A percentile compares a stretch with the other conserved stretches of the same genome.
Evolutionary conservation across 768 basidiomycete species (phyloP).

Genomic region (Lactifluus rugatus): DNA sequence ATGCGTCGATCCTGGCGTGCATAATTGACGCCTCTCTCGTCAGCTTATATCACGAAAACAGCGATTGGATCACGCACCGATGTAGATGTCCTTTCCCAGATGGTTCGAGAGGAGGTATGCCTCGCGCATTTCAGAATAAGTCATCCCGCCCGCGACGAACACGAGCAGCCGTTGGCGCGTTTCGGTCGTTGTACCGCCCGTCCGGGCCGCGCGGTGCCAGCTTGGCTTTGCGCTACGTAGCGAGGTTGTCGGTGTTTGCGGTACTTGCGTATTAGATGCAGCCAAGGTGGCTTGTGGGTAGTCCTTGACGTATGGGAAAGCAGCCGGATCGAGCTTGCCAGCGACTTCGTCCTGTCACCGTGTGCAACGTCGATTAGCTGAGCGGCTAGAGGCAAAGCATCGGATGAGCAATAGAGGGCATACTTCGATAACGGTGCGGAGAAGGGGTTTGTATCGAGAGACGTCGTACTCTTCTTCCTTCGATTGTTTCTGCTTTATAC

Average conservation of each 20-base stretch:
- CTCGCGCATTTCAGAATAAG: slow-evolving; percentile 89
- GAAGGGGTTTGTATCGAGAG: slow-evolving; percentile 81
- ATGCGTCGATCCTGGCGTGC: slow-evolving; percentile 74
- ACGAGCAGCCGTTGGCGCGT: slow-evolving; percentile 72
- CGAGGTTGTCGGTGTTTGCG: slow-evolving; percentile 41
- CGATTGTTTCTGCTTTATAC: slow-evolving; percentile 63
- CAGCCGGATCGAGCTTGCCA: slow-evolving; percentile 61
- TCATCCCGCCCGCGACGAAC: slow-evolving; percentile 92
- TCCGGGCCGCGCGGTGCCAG: slow-evolving; percentile 73
- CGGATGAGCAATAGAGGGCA: neutral
- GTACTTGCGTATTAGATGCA: slow-evolving; percentile 38
- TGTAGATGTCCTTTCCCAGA: slow-evolving; percentile 80
- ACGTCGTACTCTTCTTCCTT: slow-evolving; percentile 95
- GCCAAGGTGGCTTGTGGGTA: slow-evolving; percentile 45
- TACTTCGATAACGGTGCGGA: slow-evolving; percentile 80
- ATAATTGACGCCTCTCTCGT: no score
- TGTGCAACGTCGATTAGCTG: neutral
- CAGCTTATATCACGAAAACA: no score
- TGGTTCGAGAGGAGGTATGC: slow-evolving; percentile 68
- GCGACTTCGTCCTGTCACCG: slow-evolving; percentile 66
- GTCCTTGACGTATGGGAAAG: slow-evolving; percentile 90
- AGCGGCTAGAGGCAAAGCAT: neutral
- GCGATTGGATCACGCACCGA: slow-evolving; percentile 45
- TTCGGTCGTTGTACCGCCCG: slow-evolving; percentile 33
- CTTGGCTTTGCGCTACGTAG: slow-evolving; percentile 82